A percentile compares a stretch with the other conserved stretches of the same genome.
phyloP scores from a whole-genome alignment of 2,329 filamentous ascomycete genomes.

The Microdochium paspali region DNA sequence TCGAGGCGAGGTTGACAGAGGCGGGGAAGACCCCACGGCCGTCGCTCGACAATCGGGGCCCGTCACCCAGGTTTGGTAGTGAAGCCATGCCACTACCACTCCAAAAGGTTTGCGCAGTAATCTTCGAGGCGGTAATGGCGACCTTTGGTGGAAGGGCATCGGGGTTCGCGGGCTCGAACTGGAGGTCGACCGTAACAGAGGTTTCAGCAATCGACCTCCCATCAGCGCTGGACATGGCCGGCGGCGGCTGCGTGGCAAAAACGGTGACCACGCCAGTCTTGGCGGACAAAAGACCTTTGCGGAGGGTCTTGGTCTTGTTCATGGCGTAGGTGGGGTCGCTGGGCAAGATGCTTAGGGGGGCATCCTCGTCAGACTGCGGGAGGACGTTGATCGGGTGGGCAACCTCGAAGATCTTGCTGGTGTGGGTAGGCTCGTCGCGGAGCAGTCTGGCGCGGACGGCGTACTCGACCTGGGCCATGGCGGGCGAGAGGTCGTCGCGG shows the following conservation, averaged over 20 bases:
- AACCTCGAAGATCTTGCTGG: slow-evolving; percentile 28
- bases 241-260: slow-evolving; percentile 33
- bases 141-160: slow-evolving; percentile 37
- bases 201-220: slow-evolving; percentile 32
- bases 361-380: slow-evolving; percentile 36
- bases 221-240: slow-evolving; percentile 40
- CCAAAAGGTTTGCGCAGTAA: slow-evolving; percentile 43
- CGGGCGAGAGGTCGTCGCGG: slow-evolving; percentile 42
- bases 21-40: slow-evolving; percentile 36
- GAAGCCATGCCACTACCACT: slow-evolving; percentile 32
- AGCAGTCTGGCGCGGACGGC: slow-evolving; percentile 35
- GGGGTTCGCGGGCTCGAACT: slow-evolving; percentile 33
- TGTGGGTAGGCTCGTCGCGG: slow-evolving; percentile 15
- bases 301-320: slow-evolving; percentile 40
- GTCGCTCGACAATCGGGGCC: slow-evolving; percentile 18
- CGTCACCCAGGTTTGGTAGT: slow-evolving; percentile 40
- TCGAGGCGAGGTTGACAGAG: slow-evolving; percentile 29
- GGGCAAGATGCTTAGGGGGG: slow-evolving; percentile 38
- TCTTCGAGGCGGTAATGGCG: slow-evolving; percentile 37
- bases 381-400: slow-evolving; percentile 41
- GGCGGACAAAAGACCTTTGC: slow-evolving; percentile 40
- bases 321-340: slow-evolving; percentile 40
- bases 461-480: slow-evolving; percentile 46
- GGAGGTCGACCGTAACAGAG: slow-evolving; percentile 32
- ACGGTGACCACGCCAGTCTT: slow-evolving; percentile 41